These are phyloP conservation scores for Dactylellina haptotyla DNA, from an alignment of 2,329 filamentous ascomycete species.

Conservation along the genomic window DNA sequence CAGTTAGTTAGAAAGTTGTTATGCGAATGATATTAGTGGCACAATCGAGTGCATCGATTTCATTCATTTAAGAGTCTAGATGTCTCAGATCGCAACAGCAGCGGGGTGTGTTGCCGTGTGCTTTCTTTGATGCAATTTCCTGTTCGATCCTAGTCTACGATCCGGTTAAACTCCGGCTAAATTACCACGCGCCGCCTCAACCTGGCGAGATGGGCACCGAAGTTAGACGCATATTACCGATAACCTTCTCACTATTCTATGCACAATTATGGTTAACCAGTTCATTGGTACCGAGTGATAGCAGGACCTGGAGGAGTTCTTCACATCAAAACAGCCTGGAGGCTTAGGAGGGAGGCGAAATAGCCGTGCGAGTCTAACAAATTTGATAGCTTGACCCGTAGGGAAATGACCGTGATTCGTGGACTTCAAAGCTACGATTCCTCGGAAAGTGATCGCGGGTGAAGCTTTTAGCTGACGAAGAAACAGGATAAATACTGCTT, in stretches of 20 bases:
- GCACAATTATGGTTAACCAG: conserved; percentile 51
- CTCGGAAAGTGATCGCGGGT: conserved; percentile 38
- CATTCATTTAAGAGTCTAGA: no score
- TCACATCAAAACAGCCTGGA: conserved; percentile 16
- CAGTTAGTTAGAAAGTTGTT: no score
- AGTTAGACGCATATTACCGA: conserved; percentile 51
- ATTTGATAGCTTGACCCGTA: conserved; percentile 7
- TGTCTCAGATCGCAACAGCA: conserved; percentile 8
- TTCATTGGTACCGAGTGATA: conserved; percentile 34
- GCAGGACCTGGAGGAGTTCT: conserved; percentile 44
- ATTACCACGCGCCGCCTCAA: conserved; percentile 32
- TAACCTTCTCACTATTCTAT: conserved; percentile 34
- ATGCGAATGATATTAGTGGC: no score
- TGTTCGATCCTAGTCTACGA: neutral
- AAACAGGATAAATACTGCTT: conserved; percentile 50
- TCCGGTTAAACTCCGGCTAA: conserved; percentile 53
- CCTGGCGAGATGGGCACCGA: conserved; percentile 40
- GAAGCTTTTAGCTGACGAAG: conserved; percentile 18
- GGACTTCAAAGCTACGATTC: conserved; percentile 1
- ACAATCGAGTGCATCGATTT: no score
- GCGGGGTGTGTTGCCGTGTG: neutral
- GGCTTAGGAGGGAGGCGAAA: conserved; percentile 25
- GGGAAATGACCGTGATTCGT: conserved; percentile 45
- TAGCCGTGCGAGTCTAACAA: conserved; percentile 32
- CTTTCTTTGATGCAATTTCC: neutral